Evolutionary conservation across 371 early-diverging fungal genomes (phyloP).

Genomic region (Mucor sp.): DNA sequence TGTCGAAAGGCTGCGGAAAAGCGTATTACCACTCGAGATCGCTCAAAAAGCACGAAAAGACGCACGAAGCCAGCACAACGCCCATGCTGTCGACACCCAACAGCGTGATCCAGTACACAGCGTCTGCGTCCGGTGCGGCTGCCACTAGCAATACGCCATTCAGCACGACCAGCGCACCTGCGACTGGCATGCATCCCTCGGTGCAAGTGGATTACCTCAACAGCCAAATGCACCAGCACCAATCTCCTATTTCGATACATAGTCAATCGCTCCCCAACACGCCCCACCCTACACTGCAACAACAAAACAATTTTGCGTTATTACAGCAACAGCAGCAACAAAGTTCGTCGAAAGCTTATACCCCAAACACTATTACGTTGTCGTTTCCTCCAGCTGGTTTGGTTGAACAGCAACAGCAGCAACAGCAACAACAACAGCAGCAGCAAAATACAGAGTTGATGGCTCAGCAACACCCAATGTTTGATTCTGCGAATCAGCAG

Average conservation of each 20-base stretch:
- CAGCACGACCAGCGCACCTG: slow-evolving; percentile 7
- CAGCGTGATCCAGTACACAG: slow-evolving; percentile 14
- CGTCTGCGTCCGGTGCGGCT: neutral
- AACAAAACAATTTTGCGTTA: slow-evolving; percentile 7
- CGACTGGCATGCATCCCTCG: neutral
- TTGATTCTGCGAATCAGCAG: slow-evolving; percentile 31
- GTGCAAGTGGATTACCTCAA: slow-evolving; percentile 26
- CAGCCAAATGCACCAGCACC: slow-evolving; percentile 15
- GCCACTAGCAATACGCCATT: slow-evolving; percentile 1
- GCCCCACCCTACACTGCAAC: slow-evolving; percentile 15
- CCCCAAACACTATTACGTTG: slow-evolving; percentile 25
- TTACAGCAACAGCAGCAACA: slow-evolving; percentile 16
- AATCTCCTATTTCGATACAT: neutral
- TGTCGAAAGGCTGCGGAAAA: slow-evolving; percentile 64
- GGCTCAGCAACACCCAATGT: neutral
- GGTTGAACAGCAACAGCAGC: slow-evolving; percentile 26
- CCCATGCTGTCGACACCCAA: slow-evolving; percentile 19
- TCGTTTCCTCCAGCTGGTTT: slow-evolving; percentile 36
- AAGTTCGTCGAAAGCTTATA: slow-evolving; percentile 22
- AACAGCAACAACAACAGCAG: neutral
- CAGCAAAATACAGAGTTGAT: neutral
- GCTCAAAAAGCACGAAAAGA: slow-evolving; percentile 75
- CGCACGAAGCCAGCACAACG: slow-evolving; percentile 42
- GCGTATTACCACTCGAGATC: slow-evolving; percentile 84
- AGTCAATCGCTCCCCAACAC: slow-evolving; percentile 20